phyloP scores from a whole-genome alignment of 2,329 filamentous ascomycete genomes.

The Thelonectria blattea region DNA sequence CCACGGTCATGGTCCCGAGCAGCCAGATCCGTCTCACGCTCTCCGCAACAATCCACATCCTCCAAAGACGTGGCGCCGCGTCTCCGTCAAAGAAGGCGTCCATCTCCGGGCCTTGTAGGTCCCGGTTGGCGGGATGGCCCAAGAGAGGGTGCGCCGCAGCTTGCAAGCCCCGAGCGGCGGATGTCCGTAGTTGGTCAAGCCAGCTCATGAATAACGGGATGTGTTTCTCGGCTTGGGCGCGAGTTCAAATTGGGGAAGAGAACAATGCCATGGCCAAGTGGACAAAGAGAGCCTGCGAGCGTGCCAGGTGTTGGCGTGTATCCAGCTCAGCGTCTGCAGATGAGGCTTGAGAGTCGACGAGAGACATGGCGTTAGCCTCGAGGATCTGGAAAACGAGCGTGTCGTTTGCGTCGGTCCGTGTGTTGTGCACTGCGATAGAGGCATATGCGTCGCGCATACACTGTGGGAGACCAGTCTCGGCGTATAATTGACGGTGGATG shows the following conservation, averaged over 20 bases:
- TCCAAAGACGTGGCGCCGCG: conserved; percentile 14
- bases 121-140: not conserved
- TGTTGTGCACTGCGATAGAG: conserved; percentile 5
- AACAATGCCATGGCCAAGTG: conserved; percentile 13
- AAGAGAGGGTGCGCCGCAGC: not conserved
- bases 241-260: conserved; percentile 10
- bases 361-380: not conserved
- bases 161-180: not conserved
- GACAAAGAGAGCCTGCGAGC: conserved; percentile 14
- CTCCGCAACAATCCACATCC: conserved; percentile 16
- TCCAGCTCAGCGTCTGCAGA: not conserved
- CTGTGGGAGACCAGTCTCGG: conserved; percentile 12
- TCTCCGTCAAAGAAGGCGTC: conserved; percentile 18
- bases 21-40: conserved; percentile 19
- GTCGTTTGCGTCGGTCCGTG: not conserved
- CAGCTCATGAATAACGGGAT: conserved; percentile 9
- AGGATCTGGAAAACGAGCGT: conserved; percentile 1
- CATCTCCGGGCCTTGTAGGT: not conserved
- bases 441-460: conserved; percentile 13
- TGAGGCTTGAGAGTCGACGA: not conserved
- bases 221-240: conserved; percentile 13
- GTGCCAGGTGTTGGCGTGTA: conserved; percentile 3
- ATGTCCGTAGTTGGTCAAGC: conserved; percentile 13
- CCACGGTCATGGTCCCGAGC: conserved; percentile 12
- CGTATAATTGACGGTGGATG: conserved; percentile 20